phyloP scores from a whole-genome alignment of 2,329 filamentous ascomycete genomes.

The Alternaria hordeiaustralica region DNA sequence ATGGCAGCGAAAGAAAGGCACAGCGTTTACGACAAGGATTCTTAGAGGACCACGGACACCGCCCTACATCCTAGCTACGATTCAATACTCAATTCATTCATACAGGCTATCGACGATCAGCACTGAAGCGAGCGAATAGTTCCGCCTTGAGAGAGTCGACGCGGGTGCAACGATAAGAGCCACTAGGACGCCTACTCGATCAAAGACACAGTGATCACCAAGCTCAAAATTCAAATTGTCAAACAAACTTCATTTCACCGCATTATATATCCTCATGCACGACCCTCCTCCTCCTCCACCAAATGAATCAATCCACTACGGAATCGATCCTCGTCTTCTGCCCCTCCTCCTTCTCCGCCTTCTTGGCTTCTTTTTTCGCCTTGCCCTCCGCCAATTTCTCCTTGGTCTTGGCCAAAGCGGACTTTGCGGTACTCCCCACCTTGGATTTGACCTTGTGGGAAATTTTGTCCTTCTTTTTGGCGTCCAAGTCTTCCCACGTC shows the following conservation, averaged over 20 bases:
- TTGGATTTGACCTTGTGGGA: neutral
- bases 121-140: neutral
- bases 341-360: neutral
- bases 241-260: neutral
- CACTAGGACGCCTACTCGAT: too few relatives aligned
- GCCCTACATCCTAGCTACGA: neutral
- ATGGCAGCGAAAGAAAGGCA: neutral
- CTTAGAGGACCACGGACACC: neutral
- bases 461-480: neutral
- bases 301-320: neutral
- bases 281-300: neutral
- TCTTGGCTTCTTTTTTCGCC: neutral
- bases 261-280: neutral
- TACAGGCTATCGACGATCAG: neutral
- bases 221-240: too few relatives aligned
- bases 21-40: neutral
- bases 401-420: neutral
- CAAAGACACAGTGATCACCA: too few relatives aligned
- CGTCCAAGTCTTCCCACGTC: neutral
- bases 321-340: neutral
- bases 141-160: too few relatives aligned
- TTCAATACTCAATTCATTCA: rapidly evolving
- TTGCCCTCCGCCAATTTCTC: neutral
- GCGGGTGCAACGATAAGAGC: too few relatives aligned
- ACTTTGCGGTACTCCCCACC: neutral